A percentile compares a stretch with the other conserved stretches of the same genome.
Evolutionary conservation across 2,329 filamentous ascomycete species (phyloP).

Genomic region (Fusarium hostae): DNA sequence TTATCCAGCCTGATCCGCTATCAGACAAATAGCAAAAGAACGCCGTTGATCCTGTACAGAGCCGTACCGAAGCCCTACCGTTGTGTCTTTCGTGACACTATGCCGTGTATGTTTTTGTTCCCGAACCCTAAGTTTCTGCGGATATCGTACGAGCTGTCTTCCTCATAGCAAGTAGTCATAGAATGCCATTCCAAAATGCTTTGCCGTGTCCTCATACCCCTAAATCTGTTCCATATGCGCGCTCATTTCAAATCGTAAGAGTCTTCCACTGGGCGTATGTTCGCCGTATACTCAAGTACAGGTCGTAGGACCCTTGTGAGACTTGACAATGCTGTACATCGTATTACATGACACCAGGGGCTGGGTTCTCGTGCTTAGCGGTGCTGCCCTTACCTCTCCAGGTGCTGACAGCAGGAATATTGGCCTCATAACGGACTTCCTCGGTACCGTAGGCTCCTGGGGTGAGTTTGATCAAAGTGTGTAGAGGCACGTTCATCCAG

Average conservation of each 20-base stretch:
- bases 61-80: conserved; percentile 7
- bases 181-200: conserved; percentile 23
- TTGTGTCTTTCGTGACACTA: conserved; percentile 11
- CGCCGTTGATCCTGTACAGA: conserved; percentile 35
- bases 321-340: neutral
- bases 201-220: conserved; percentile 22
- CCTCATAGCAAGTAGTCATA: conserved; percentile 18
- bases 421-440: conserved; percentile 86
- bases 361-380: conserved; percentile 82
- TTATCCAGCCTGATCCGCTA: conserved; percentile 30
- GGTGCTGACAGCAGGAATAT: conserved; percentile 95
- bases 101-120: conserved; percentile 17
- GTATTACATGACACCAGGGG: conserved; percentile 50
- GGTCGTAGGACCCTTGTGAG: neutral
- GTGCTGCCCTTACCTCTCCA: conserved; percentile 95
- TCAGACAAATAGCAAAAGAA: conserved; percentile 34
- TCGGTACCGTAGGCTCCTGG: conserved; percentile 94
- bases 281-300: neutral
- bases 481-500: conserved; percentile 98
- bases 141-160: conserved; percentile 10
- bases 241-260: conserved; percentile 31
- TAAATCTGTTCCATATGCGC: conserved; percentile 26
- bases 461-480: conserved; percentile 96
- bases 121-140: conserved; percentile 2
- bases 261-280: neutral